Conservation (phyloP, 305 asterid species). For the Solanum aculeatissimum region DNA sequence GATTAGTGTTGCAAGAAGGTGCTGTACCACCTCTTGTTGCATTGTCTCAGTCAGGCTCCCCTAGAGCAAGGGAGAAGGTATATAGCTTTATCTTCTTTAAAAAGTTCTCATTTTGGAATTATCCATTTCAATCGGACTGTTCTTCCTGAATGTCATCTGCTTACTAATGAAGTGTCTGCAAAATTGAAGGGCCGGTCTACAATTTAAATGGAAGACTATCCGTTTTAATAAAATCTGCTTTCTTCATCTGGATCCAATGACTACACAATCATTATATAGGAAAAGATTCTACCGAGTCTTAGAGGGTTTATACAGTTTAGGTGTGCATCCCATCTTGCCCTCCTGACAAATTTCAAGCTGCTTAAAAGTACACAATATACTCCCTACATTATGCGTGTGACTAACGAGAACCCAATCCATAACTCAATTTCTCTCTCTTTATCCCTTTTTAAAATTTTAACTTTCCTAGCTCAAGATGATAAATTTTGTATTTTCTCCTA, state of each 20-base stretch:
- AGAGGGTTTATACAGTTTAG: background rate
- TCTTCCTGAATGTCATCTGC: background rate
- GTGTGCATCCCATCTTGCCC: background rate
- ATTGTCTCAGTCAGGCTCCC: constrained; percentile 77
- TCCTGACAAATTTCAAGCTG: background rate
- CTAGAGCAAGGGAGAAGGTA: constrained; percentile 93
- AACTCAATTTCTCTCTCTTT: background rate
- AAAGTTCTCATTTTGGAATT: background rate
- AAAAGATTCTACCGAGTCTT: background rate
- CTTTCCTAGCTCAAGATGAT: background rate
- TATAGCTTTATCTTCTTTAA: background rate
- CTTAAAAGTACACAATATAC: background rate
- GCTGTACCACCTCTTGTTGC: constrained; percentile 97
- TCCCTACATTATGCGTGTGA: background rate
- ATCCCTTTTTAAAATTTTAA: background rate
- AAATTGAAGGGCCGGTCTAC: background rate
- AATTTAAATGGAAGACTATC: background rate
- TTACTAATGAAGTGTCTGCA: background rate
- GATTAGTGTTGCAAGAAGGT: constrained; percentile 82
- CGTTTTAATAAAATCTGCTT: background rate
- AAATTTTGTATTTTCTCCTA: background rate
- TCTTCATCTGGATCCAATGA: background rate
- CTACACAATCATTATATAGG: background rate
- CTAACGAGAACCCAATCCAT: background rate
- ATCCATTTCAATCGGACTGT: background rate